A percentile compares a stretch with the other conserved stretches of the same genome.
Conservation (phyloP, 2,329 filamentous ascomycete genomes). For the Diaporthe australafricana region DNA sequence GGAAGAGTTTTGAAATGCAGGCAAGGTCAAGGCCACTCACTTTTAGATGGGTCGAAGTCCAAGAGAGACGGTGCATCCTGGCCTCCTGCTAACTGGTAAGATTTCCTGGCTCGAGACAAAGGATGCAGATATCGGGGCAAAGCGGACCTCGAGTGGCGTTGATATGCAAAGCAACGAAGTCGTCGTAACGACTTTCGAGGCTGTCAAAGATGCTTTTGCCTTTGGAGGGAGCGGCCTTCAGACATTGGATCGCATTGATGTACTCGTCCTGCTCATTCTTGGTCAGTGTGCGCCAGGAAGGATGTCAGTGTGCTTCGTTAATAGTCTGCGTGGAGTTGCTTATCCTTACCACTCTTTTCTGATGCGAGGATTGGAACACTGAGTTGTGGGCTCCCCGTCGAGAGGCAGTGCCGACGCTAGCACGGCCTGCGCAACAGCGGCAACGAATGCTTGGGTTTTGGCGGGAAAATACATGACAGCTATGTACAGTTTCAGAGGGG, state of each 20-base stretch:
- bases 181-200: slow-evolving; percentile 44
- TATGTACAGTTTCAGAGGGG: not conserved
- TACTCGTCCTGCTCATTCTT: slow-evolving; percentile 40
- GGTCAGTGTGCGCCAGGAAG: not conserved
- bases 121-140: not conserved
- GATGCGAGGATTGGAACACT: not conserved
- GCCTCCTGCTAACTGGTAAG: not conserved
- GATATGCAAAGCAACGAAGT: slow-evolving; percentile 44
- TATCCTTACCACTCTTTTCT: not conserved
- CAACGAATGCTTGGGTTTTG: not conserved
- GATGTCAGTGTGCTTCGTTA: not conserved
- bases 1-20: not conserved
- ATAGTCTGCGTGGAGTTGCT: not conserved
- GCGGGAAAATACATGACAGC: not conserved
- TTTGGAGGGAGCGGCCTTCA: slow-evolving; percentile 44
- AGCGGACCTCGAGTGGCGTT: not conserved
- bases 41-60: not conserved
- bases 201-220: slow-evolving; percentile 39
- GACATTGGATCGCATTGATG: slow-evolving; percentile 43
- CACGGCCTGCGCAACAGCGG: not conserved
- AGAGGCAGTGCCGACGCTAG: not conserved
- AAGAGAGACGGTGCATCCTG: not conserved
- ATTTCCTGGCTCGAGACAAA: not conserved
- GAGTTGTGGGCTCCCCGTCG: not conserved
- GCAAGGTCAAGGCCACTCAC: not conserved